Conservation (phyloP, 2,329 filamentous ascomycete genomes). For the Fusarium foetens region DNA sequence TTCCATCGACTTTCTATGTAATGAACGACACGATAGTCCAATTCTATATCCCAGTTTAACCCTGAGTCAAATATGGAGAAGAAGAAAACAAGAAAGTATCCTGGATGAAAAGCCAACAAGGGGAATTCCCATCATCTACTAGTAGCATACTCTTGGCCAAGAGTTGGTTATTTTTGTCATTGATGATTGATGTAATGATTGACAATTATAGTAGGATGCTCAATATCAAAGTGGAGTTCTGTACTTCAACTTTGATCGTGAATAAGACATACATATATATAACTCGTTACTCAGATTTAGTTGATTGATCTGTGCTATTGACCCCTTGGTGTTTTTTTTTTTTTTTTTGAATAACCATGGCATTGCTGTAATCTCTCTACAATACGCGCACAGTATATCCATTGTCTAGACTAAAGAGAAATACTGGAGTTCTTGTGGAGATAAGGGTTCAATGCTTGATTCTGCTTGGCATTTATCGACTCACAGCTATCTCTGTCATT, state of each 20-base stretch:
- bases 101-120: background rate
- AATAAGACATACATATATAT: background rate
- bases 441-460: conserved; percentile 30
- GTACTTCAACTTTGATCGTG: background rate
- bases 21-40: background rate
- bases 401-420: conserved; percentile 7
- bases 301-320: conserved; percentile 6
- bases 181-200: conserved; percentile 7
- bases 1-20: background rate
- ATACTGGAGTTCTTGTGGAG: conserved; percentile 23
- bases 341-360: background rate
- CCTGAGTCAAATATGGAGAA: background rate
- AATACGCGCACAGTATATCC: conserved; percentile 13
- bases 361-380: conserved; percentile 8
- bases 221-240: conserved; percentile 6
- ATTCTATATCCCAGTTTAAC: background rate
- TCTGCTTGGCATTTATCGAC: conserved; percentile 17
- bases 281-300: background rate
- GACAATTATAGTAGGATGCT: background rate
- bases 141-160: conserved; percentile 6
- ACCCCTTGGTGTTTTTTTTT: background rate
- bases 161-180: conserved; percentile 15
- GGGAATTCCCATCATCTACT: background rate
- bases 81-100: conserved; percentile 1
- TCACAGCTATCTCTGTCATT: background rate